phyloP scores from a whole-genome alignment of 1,284 basidiomycete species.

The Lentinula novae-zelandiae region DNA sequence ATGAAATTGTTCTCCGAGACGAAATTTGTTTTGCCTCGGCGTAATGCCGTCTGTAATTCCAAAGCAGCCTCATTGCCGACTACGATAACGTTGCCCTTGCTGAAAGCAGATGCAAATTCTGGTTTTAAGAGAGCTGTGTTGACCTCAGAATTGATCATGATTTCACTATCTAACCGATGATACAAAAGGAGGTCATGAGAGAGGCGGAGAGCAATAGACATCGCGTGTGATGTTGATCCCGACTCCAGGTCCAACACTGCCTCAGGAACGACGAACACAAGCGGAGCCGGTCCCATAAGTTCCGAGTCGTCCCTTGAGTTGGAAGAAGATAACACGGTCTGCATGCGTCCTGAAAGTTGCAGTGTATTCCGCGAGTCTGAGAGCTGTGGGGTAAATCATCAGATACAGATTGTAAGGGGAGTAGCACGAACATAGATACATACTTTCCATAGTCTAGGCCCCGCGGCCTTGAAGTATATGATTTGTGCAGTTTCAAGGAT shows the following conservation, averaged over 20 bases:
- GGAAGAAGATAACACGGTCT: conserved; percentile 53
- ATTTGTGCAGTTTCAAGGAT: neutral
- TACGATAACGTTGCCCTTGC: conserved; percentile 48
- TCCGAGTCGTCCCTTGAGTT: conserved; percentile 13
- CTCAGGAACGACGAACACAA: conserved; percentile 56
- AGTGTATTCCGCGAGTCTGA: conserved; percentile 4
- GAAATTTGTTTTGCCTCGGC: neutral
- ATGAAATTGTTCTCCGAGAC: neutral
- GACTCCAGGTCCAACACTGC: conserved; percentile 11
- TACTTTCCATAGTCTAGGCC: conserved; percentile 21
- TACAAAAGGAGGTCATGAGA: conserved; percentile 67
- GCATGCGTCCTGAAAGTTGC: conserved; percentile 54
- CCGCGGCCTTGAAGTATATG: conserved; percentile 17
- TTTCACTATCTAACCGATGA: conserved; percentile 64
- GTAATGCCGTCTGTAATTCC: neutral
- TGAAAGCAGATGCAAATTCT: neutral
- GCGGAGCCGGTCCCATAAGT: conserved; percentile 24
- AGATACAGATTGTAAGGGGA: neutral
- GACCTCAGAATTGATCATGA: conserved; percentile 47
- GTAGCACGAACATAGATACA: neutral
- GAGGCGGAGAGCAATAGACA: conserved; percentile 57
- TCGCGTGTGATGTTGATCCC: conserved; percentile 22
- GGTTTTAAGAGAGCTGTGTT: neutral
- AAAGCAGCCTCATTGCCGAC: conserved; percentile 38
- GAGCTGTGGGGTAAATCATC: neutral